Evolutionary conservation across 805 yeast genomes (phyloP), one percentile per base, ranked within the genome.

Genomic region (Groenewaldozyma tartarivorans): DNA sequence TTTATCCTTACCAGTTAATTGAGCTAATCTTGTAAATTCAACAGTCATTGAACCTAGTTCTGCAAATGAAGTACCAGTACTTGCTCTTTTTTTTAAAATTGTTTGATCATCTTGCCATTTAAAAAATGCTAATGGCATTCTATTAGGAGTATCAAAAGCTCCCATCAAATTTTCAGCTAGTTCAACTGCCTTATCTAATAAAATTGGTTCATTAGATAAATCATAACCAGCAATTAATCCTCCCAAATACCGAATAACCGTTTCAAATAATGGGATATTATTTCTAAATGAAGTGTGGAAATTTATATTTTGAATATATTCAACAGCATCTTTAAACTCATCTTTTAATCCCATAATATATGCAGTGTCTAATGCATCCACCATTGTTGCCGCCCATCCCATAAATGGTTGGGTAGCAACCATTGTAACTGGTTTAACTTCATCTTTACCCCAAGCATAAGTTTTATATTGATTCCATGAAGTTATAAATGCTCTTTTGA

Each of bases 141-240:
- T 60, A 47, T 74, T 74, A 13, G 79, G 79, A 0, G 81, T 74
- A 47, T 76, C 81, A 49, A 74, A 76, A 0, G 79, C 69, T 16
- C 73, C 71, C 49, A 75, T 49, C 26, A 74, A 53, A 40, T 74
- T 60, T 37, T 71, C 69, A 1, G 69, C 79, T 13, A 75, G 51
- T 20, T 69, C 68, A 20, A 57, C 57, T 1, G 77, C 74, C 45
- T 67, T 63, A 1, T 47, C 48, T 5, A 71, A 51, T 13, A 67
- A 56, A 1, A 64, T 43, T 29, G 54, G 43, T 27, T 62, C 55
- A 1, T 61, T 62, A 0, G 76, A 66, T 26, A 76, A 51, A 35
- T 76, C 79, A 46, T 70, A 74, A 0, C 73, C 76, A 2, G 75
- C 58, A 6, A 75, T 40, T 5, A 75, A 53, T 0, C 80, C 79